Conservation (phyloP, 371 early-diverging fungal genomes). For the Vairimorpha necatrix region DNA sequence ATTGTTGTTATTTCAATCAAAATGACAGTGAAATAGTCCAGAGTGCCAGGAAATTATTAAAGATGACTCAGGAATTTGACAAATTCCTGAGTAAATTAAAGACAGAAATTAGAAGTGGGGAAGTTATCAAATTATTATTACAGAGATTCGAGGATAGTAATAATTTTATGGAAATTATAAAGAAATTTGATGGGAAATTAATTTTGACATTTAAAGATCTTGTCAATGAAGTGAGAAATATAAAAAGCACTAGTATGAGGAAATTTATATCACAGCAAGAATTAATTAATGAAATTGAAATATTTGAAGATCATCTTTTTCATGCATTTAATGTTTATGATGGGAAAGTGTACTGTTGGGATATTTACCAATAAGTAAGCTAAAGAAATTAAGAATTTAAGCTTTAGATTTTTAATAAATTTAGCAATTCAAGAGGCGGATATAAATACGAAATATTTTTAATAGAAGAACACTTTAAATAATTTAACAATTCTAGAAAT, state of each 20-base stretch:
- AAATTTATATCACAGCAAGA: constrained; percentile 24
- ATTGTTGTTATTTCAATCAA: constrained; percentile 35
- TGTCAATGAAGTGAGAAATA: constrained; percentile 6
- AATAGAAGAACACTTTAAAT: too few relatives aligned
- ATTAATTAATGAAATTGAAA: not conserved
- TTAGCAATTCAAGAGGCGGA: too few relatives aligned
- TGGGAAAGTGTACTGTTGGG: not conserved
- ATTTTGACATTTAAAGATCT: constrained; percentile 35
- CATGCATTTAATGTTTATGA: constrained; percentile 20
- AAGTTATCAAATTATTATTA: constrained; percentile 12
- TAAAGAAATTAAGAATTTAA: too few relatives aligned
- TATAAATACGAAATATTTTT: too few relatives aligned
- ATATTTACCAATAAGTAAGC: not conserved
- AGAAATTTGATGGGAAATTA: not conserved
- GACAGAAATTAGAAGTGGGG: not conserved
- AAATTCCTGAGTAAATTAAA: not conserved
- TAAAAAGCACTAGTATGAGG: constrained; percentile 40
- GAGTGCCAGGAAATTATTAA: constrained; percentile 12
- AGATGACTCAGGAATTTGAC: constrained; percentile 13
- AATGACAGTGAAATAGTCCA: constrained; percentile 15
- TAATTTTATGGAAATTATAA: not conserved
- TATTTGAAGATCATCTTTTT: not conserved
- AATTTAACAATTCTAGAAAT: too few relatives aligned
- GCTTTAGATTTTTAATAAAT: too few relatives aligned
- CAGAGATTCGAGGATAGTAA: constrained; percentile 4